phyloP scores from a whole-genome alignment of 2,329 filamentous ascomycete species.

The Bisporella sp. region DNA sequence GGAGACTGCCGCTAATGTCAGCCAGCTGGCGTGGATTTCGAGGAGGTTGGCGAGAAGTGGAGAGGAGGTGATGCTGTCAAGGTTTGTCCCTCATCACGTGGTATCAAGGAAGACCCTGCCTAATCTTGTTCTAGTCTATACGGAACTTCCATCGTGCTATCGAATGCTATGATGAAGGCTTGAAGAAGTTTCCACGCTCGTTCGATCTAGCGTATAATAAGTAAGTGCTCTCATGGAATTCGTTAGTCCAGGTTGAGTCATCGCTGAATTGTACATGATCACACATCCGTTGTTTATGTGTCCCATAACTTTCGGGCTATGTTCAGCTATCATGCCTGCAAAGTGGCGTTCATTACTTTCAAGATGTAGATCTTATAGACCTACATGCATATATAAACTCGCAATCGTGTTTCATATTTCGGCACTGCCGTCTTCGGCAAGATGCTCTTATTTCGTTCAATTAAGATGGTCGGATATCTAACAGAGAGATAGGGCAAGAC shows the following conservation, averaged over 20 bases:
- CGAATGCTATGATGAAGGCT: slow-evolving; percentile 56
- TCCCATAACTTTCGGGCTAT: too few relatives aligned
- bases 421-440: too few relatives aligned
- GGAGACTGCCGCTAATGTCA: neutral
- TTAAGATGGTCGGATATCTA: slow-evolving; percentile 6
- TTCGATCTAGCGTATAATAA: slow-evolving; percentile 74
- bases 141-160: slow-evolving; percentile 57
- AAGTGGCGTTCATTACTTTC: too few relatives aligned
- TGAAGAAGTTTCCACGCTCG: slow-evolving; percentile 50
- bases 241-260: too few relatives aligned
- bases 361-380: too few relatives aligned
- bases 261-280: too few relatives aligned
- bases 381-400: too few relatives aligned
- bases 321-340: too few relatives aligned
- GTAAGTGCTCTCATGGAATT: slow-evolving; percentile 32
- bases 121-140: slow-evolving; percentile 23
- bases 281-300: too few relatives aligned
- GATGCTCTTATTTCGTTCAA: neutral
- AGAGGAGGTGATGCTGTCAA: slow-evolving; percentile 63
- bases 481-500: slow-evolving; percentile 45
- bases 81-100: slow-evolving; percentile 12
- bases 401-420: too few relatives aligned
- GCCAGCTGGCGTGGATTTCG: slow-evolving; percentile 56
- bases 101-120: slow-evolving; percentile 1
- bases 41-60: slow-evolving; percentile 71